phyloP scores from a whole-genome alignment of 148 eudicot genomes.

The Beta vulgaris region DNA sequence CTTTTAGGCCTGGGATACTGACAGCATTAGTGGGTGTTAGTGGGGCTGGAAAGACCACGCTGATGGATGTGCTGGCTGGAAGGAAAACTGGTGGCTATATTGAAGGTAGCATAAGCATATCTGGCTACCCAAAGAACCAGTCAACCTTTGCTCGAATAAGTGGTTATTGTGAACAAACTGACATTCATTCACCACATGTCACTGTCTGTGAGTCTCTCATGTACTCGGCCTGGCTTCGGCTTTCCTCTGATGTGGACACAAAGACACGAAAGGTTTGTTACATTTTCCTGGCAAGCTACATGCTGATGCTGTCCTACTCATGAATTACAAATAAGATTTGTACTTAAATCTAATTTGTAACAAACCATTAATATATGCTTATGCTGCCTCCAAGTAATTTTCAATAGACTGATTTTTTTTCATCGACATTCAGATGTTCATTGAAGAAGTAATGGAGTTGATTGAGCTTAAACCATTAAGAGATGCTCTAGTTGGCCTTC shows the following conservation, averaged over 20 bases:
- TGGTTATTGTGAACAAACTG: slow-evolving; percentile 77
- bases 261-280: slow-evolving; percentile 45
- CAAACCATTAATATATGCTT: too few species aligned
- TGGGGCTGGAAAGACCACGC: slow-evolving; percentile 77
- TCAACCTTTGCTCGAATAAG: slow-evolving; percentile 64
- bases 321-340: background rate
- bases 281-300: background rate
- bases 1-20: slow-evolving; percentile 65
- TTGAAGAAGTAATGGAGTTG: slow-evolving; percentile 66
- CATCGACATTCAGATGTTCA: slow-evolving; percentile 43
- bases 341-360: background rate
- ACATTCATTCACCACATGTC: slow-evolving; percentile 69
- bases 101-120: slow-evolving; percentile 51
- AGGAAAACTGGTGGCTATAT: slow-evolving; percentile 68
- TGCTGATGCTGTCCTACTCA: background rate
- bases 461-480: slow-evolving; percentile 65
- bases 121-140: slow-evolving; percentile 69
- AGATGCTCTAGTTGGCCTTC: slow-evolving; percentile 67
- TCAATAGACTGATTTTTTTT: background rate
- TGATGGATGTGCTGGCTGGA: slow-evolving; percentile 75
- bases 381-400: too few species aligned
- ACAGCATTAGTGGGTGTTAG: slow-evolving; percentile 81
- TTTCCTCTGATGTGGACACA: slow-evolving; percentile 42
- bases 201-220: slow-evolving; percentile 70
- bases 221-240: slow-evolving; percentile 77